phyloP scores from a whole-genome alignment of 371 early-diverging fungal genomes.

The Mucor sp. region DNA sequence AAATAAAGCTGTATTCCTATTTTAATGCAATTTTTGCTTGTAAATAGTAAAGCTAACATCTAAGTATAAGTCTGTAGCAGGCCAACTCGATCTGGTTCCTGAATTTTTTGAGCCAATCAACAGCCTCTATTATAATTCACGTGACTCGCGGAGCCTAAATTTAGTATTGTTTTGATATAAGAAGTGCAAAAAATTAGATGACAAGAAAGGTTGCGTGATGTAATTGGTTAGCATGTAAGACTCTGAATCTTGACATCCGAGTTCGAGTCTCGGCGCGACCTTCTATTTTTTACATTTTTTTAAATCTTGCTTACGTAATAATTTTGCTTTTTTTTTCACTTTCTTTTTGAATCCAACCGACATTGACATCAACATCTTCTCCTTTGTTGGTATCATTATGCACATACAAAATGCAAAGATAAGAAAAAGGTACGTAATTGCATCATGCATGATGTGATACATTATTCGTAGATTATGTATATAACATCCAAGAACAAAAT shows the following conservation, averaged over 20 bases:
- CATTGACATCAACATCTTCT: background rate
- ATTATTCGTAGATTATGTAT: background rate
- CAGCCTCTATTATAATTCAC: background rate
- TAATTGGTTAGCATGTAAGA: conserved; percentile 50
- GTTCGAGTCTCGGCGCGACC: conserved; percentile 50
- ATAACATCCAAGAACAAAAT: background rate
- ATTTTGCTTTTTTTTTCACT: background rate
- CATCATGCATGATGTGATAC: background rate
- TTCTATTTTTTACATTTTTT: conserved; percentile 7
- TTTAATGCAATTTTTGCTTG: too few relatives aligned
- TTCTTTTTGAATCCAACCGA: background rate
- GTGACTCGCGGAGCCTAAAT: background rate
- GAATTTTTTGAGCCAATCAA: background rate
- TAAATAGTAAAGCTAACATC: too few relatives aligned
- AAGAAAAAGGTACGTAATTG: background rate
- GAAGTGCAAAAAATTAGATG: background rate
- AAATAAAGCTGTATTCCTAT: too few relatives aligned
- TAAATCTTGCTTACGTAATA: background rate
- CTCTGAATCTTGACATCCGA: conserved; percentile 49
- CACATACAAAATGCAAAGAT: background rate
- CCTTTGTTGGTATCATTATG: background rate
- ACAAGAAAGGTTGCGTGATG: conserved; percentile 35
- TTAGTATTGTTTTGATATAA: background rate
- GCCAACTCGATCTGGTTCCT: background rate
- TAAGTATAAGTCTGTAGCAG: too few relatives aligned